Base-by-base conservation (phyloP, 2,329 filamentous ascomycete species). In the Fusarium austroafricanum region DNA sequence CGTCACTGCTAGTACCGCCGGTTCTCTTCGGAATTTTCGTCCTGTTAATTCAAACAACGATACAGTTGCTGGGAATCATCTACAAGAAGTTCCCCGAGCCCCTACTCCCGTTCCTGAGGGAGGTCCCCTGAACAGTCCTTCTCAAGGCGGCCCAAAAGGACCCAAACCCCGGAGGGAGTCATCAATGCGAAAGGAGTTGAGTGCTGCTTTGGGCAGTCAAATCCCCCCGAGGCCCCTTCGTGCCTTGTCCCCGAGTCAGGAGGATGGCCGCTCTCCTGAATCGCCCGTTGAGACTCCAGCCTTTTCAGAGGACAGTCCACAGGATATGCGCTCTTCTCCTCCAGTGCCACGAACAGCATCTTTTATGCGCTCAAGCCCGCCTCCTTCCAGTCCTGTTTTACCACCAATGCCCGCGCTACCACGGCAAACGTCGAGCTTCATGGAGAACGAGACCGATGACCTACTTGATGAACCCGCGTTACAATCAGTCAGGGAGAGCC, bases 1-100 rank as follows among this genome's bases (percentile, higher is more conserved):
- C 47, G 93, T 97, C n/a, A 90, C 92, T 62, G 95, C 95, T 45
- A 97, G 93, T 76, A 97, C 92, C 17, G 91, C 94, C 43, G 93
- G 93, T 40, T 97, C 94, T 7, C 85, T 98, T 60, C 91, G 95
- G 42, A 90, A 90, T 46, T 92, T 97, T 77, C 88, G 94, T 43
- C 95, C 95, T 6, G 85, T 92, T 57, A 83, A 86, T 31, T 81
- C 85, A 23, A 83, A 80, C 5, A 80, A 79, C 26, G 83, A 84
- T 18, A 76, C 78, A 6, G 75, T 81, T 6, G 63, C 75, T 29
- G 80, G 79, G 33, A 84, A 77, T 46, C 88, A 92, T 71, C 79
- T 91, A 7, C 90, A 94, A 70, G 90, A 92, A 68, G 79, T 89
- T n/a, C 91, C 92, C 35, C 86, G 92, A 61, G 91, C 89, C 18